Percentiles rank a stretch among this genome's conserved stretches.
These are phyloP conservation scores for Podila epicladia DNA, from an alignment of 192 early-diverging fungal species.

Conservation along the genomic window DNA sequence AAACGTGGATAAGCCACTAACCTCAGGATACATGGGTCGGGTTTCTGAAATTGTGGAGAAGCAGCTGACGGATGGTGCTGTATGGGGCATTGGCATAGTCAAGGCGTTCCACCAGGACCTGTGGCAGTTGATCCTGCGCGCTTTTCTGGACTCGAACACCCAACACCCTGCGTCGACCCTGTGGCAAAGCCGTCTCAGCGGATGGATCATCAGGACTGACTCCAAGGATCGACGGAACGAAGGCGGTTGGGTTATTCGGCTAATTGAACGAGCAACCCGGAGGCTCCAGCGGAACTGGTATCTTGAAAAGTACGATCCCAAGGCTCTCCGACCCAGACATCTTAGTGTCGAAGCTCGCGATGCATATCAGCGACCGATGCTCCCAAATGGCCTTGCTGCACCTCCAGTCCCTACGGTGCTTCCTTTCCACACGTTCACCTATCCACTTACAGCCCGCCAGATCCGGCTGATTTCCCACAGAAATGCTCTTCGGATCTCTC, in stretches of 20 bases:
- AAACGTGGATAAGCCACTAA: slow-evolving; percentile 14
- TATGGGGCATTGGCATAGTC: slow-evolving; percentile 68
- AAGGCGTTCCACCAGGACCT: slow-evolving; percentile 45
- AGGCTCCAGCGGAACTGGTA: slow-evolving; percentile 76
- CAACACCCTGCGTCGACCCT: slow-evolving; percentile 18
- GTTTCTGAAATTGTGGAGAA: slow-evolving; percentile 82
- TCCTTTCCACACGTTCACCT: slow-evolving; percentile 96
- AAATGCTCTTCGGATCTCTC: slow-evolving; percentile 85
- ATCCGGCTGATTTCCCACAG: slow-evolving; percentile 87
- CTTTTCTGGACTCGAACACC: slow-evolving; percentile 23
- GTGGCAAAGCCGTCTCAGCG: slow-evolving; percentile 29
- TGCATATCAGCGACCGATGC: slow-evolving; percentile 42
- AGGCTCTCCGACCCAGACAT: slow-evolving; percentile 8
- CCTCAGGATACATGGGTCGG: slow-evolving; percentile 75
- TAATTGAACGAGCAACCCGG: slow-evolving; percentile 66
- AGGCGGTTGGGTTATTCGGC: slow-evolving; percentile 78
- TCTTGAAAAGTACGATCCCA: slow-evolving; percentile 56
- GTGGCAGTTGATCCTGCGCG: slow-evolving; percentile 31
- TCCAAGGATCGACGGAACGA: slow-evolving; percentile 60
- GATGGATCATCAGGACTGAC: slow-evolving; percentile 22
- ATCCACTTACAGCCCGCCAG: slow-evolving; percentile 84
- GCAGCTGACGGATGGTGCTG: slow-evolving; percentile 73
- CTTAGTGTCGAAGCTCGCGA: slow-evolving; percentile 10
- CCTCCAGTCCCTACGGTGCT: slow-evolving; percentile 85
- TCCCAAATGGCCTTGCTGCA: slow-evolving; percentile 54